Percentiles rank a stretch among this genome's conserved stretches.
phyloP scores from a whole-genome alignment of 345 rosid genomes.

The Isatis tinctoria region DNA sequence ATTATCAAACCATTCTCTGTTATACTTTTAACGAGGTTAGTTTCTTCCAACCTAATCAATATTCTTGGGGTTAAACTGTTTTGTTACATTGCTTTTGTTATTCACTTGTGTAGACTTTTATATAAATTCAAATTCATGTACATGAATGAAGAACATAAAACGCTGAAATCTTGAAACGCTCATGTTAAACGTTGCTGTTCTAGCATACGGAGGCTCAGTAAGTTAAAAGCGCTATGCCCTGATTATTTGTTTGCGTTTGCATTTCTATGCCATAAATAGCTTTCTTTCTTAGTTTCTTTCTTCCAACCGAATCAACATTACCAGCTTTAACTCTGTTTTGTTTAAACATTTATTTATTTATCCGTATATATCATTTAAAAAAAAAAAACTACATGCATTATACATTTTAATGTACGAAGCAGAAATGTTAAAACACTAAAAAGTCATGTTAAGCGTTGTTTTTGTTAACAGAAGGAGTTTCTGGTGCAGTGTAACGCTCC shows the following conservation, averaged over 20 bases:
- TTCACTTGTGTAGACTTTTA: background rate
- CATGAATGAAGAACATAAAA: constrained; percentile 5
- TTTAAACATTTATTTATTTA: background rate
- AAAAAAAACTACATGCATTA: background rate
- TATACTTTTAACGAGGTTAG: background rate
- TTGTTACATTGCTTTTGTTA: background rate
- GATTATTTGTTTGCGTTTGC: background rate
- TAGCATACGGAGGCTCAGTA: constrained; percentile 24
- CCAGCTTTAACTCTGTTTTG: background rate
- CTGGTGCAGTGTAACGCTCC: constrained; percentile 48
- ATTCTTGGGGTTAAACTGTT: background rate
- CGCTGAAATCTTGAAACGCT: background rate
- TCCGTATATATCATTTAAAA: background rate
- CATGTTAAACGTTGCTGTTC: background rate
- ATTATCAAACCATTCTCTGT: background rate
- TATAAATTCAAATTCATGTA: constrained; percentile 13
- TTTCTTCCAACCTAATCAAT: constrained; percentile 1
- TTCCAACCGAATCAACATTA: background rate
- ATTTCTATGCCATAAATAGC: background rate
- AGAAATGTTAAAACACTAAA: background rate
- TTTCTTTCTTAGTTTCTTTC: background rate
- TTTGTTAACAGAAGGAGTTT: constrained; percentile 28
- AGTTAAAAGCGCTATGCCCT: background rate
- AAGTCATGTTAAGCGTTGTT: background rate
- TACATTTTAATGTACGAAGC: background rate